These are phyloP conservation scores for Venturia carpophila DNA, from an alignment of 2,329 filamentous ascomycete genomes.

Conservation along the genomic window DNA sequence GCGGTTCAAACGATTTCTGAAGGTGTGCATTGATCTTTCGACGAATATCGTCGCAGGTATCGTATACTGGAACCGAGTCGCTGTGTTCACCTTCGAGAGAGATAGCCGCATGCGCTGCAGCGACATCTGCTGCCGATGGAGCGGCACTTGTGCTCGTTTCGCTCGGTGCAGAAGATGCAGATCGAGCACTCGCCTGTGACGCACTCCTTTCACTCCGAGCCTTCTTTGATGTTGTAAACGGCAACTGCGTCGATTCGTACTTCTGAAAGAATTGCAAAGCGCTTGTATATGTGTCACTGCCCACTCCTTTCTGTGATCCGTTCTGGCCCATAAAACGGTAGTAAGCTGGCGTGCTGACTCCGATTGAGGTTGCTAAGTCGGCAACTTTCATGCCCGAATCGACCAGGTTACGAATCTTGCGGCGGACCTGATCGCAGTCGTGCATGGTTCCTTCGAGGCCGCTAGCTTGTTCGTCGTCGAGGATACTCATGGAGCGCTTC, in stretches of 20 bases:
- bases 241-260: slow-evolving; percentile 32
- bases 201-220: not conserved
- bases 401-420: slow-evolving; percentile 37
- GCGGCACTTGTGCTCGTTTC: not conserved
- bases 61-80: slow-evolving; percentile 39
- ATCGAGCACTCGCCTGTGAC: slow-evolving; percentile 6
- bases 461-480: not conserved
- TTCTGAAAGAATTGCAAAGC: slow-evolving; percentile 41
- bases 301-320: slow-evolving; percentile 32
- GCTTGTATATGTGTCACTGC: slow-evolving; percentile 26
- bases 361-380: slow-evolving; percentile 36
- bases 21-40: slow-evolving; percentile 46
- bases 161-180: not conserved
- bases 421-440: slow-evolving; percentile 26
- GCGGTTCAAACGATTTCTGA: slow-evolving; percentile 40
- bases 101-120: slow-evolving; percentile 23
- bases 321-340: slow-evolving; percentile 43
- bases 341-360: slow-evolving; percentile 27
- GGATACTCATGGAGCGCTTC: slow-evolving; percentile 7
- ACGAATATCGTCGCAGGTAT: slow-evolving; percentile 45
- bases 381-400: slow-evolving; percentile 38
- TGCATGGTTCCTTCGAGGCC: not conserved
- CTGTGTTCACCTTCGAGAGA: slow-evolving; percentile 37
- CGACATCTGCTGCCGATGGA: slow-evolving; percentile 1
- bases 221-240: not conserved